Evolutionary conservation across 169 alveolate genomes (phyloP).

Genomic region (Plasmodium knowlesi): DNA sequence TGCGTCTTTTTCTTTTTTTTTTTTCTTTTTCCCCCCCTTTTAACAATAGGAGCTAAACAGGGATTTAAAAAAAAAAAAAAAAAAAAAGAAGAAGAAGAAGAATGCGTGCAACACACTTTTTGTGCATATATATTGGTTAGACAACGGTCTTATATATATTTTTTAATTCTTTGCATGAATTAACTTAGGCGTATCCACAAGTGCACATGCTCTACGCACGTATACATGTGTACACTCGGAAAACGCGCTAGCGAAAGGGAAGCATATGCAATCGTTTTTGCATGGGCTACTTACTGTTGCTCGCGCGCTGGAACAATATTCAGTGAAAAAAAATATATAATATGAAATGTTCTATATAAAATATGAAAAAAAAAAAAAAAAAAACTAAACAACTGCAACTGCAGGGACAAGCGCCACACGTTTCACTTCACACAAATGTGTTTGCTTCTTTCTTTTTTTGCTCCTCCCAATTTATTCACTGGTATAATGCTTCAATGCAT

Average conservation of each 20-base stretch:
- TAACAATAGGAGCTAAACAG: background rate
- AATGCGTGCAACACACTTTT: background rate
- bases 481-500: background rate
- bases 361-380: background rate
- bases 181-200: background rate
- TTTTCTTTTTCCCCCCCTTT: background rate
- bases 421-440: background rate
- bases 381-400: background rate
- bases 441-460: background rate
- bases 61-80: background rate
- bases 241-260: background rate
- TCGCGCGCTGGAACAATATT: background rate
- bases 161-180: background rate
- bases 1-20: background rate
- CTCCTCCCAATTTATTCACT: background rate
- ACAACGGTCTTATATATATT: background rate
- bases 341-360: background rate
- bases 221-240: background rate
- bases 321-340: background rate
- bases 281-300: background rate
- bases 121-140: background rate
- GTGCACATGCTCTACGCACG: background rate
- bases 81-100: too few species aligned
- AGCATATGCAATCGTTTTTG: background rate
- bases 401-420: background rate